phyloP scores from a whole-genome alignment of 768 basidiomycete genomes.

The Tricholoma furcatifolium region DNA sequence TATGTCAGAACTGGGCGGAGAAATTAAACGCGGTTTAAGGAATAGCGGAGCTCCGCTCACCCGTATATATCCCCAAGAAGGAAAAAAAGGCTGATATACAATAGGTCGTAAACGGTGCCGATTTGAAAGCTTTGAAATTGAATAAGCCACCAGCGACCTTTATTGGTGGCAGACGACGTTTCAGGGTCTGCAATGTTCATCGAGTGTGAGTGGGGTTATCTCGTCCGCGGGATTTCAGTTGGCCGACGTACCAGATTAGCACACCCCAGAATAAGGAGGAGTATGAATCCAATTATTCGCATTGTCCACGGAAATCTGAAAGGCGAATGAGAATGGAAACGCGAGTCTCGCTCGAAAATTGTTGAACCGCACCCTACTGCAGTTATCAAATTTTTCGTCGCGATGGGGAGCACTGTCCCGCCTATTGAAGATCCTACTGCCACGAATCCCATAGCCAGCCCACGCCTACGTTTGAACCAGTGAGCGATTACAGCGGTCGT shows the following conservation, averaged over 20 bases:
- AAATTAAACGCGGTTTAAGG: conserved; percentile 28
- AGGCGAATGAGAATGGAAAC: background rate
- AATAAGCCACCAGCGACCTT: conserved; percentile 57
- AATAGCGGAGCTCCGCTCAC: conserved; percentile 27
- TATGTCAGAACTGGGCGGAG: conserved; percentile 62
- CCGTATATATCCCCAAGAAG: conserved; percentile 72
- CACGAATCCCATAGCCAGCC: conserved; percentile 56
- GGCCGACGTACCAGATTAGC: conserved; percentile 46
- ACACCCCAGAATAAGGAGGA: conserved; percentile 48
- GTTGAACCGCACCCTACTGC: conserved; percentile 33
- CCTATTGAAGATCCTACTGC: conserved; percentile 70
- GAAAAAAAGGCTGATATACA: conserved; percentile 51
- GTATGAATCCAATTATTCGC: conserved; percentile 65
- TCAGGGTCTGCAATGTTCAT: conserved; percentile 30
- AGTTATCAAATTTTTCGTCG: conserved; percentile 53
- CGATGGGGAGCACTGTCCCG: conserved; percentile 66
- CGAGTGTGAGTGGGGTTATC: background rate
- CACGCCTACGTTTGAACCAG: conserved; percentile 66
- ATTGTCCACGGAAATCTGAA: conserved; percentile 80
- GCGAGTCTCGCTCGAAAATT: background rate
- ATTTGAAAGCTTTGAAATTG: conserved; percentile 52
- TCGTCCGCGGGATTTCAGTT: background rate
- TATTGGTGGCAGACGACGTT: conserved; percentile 54
- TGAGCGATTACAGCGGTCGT: conserved; percentile 61
- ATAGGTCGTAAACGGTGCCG: conserved; percentile 53